phyloP scores from a whole-genome alignment of 139 green algal species.

The Micromonas commoda region DNA sequence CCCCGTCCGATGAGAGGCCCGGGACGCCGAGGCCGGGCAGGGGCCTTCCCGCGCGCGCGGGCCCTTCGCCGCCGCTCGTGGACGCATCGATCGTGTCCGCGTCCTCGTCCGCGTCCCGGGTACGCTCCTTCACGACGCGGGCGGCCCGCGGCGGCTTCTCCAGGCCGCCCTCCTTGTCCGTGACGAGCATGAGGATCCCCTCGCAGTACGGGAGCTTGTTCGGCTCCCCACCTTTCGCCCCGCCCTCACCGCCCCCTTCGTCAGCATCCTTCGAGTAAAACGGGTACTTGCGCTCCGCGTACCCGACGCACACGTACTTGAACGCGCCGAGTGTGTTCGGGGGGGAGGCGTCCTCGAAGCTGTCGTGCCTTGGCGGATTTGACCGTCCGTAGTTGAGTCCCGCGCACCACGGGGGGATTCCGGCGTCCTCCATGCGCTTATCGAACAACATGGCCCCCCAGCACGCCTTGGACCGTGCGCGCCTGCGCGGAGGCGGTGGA shows the following conservation, averaged over 20 bases:
- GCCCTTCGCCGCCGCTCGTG: too few species aligned
- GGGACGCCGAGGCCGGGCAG: too few species aligned
- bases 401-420: background rate
- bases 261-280: background rate
- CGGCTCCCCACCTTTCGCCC: too few species aligned
- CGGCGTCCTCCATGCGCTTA: background rate
- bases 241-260: background rate
- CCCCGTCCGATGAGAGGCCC: too few species aligned
- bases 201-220: background rate
- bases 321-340: background rate
- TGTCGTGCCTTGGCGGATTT: too few species aligned
- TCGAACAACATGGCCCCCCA: background rate
- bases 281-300: background rate
- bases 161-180: background rate
- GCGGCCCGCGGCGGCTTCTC: background rate
- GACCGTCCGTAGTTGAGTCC: conserved; percentile 12
- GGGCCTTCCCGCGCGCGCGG: too few species aligned
- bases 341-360: background rate
- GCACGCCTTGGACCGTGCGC: background rate
- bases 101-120: too few species aligned
- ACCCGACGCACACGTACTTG: background rate
- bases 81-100: too few species aligned
- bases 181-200: background rate
- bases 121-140: too few species aligned
- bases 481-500: too few species aligned